Evolutionary conservation across 768 basidiomycete genomes (phyloP).

Genomic region (Lentinus brumalis): DNA sequence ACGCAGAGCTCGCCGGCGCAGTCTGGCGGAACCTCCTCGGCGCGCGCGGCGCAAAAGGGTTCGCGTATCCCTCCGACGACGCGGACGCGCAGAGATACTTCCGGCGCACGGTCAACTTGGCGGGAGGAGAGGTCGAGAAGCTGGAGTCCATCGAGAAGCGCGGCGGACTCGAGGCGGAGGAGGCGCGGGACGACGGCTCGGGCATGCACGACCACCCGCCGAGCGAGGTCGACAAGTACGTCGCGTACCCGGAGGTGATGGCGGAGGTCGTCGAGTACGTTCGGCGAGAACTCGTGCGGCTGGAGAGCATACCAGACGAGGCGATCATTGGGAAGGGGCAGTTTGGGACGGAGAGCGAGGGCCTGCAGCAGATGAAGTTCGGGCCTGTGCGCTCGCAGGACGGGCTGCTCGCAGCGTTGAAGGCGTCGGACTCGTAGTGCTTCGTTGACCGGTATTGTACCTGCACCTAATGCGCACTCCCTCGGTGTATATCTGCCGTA

Average conservation of each 20-base stretch:
- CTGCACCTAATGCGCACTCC: neutral
- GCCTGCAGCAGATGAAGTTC: constrained; percentile 33
- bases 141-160: constrained; percentile 51
- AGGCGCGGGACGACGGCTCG: constrained; percentile 62
- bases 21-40: constrained; percentile 93
- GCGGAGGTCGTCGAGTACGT: constrained; percentile 67
- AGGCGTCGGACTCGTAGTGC: neutral
- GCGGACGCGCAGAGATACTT: constrained; percentile 35
- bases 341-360: constrained; percentile 37
- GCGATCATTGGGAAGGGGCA: constrained; percentile 34
- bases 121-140: constrained; percentile 64
- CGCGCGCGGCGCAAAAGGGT: constrained; percentile 76
- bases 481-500: too few relatives aligned
- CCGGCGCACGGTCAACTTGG: constrained; percentile 69
- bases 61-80: constrained; percentile 38
- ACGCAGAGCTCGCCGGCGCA: constrained; percentile 82
- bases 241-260: constrained; percentile 77
- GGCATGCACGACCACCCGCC: constrained; percentile 73
- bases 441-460: constrained; percentile 1
- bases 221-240: constrained; percentile 62
- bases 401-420: neutral
- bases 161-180: constrained; percentile 51
- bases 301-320: constrained; percentile 58
- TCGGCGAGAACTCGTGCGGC: constrained; percentile 67
- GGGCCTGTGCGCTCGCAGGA: constrained; percentile 25